Percentiles rank a stretch among this genome's conserved stretches.
phyloP scores from a whole-genome alignment of 352 stramenopile species.

The Globisporangium apiculatum region DNA sequence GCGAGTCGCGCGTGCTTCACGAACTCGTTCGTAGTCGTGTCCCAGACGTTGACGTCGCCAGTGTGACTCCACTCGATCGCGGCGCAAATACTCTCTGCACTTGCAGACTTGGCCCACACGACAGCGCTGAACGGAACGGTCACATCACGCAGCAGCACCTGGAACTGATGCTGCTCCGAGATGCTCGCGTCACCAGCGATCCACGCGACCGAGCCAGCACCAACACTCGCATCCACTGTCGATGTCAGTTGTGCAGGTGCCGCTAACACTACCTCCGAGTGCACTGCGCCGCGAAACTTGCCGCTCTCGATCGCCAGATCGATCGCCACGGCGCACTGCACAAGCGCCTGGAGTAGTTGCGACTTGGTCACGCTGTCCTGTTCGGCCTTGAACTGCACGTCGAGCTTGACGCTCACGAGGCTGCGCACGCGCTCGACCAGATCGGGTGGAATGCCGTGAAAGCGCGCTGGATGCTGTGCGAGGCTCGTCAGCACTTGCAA shows the following conservation, averaged over 20 bases:
- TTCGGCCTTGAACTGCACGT: slow-evolving; percentile 38
- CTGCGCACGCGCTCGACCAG: slow-evolving; percentile 34
- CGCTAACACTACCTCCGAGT: neutral
- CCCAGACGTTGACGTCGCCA: slow-evolving; percentile 13
- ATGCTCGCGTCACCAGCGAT: neutral
- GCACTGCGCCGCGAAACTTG: neutral
- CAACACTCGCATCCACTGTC: neutral
- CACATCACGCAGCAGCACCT: slow-evolving; percentile 15
- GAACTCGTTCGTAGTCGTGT: slow-evolving; percentile 4
- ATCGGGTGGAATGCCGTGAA: slow-evolving; percentile 28
- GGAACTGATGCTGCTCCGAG: slow-evolving; percentile 2
- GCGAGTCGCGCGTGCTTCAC: slow-evolving; percentile 13
- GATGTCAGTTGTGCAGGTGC: neutral
- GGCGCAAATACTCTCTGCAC: neutral
- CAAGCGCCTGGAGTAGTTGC: slow-evolving; percentile 45
- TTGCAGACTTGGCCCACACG: neutral
- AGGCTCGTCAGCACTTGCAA: slow-evolving; percentile 40
- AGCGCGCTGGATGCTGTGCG: slow-evolving; percentile 20
- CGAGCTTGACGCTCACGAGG: slow-evolving; percentile 41
- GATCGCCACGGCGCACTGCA: slow-evolving; percentile 49
- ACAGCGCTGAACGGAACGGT: slow-evolving; percentile 19
- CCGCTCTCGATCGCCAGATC: slow-evolving; percentile 49
- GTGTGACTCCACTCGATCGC: slow-evolving; percentile 21
- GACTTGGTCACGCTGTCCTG: slow-evolving; percentile 49
- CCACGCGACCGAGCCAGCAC: neutral